phyloP scores from a whole-genome alignment of 1,284 basidiomycete species.

The Rhodotorula glutinis region DNA sequence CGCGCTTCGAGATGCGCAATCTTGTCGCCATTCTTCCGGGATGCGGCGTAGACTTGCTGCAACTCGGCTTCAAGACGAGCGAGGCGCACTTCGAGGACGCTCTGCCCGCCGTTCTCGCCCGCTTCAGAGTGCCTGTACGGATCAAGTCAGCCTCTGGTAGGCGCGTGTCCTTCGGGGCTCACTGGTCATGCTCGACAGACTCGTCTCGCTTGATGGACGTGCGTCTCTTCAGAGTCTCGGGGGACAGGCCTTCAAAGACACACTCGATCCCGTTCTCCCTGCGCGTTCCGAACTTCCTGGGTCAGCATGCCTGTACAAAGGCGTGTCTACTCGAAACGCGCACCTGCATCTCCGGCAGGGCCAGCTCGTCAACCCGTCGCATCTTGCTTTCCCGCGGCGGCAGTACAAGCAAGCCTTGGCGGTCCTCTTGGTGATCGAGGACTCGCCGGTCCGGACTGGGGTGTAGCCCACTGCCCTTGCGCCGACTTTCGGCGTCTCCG shows the following conservation, averaged over 20 bases:
- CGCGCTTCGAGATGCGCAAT: background rate
- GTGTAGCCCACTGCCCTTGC: constrained; percentile 1
- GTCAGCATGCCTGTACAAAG: too few relatives aligned
- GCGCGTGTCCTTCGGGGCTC: too few relatives aligned
- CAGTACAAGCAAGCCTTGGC: constrained; percentile 21
- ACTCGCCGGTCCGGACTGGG: background rate
- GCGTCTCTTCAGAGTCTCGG: constrained; percentile 14
- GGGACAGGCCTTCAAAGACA: constrained; percentile 27
- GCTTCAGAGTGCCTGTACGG: too few relatives aligned
- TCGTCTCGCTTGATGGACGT: background rate
- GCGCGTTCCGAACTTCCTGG: too few relatives aligned
- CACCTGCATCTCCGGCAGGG: constrained; percentile 29
- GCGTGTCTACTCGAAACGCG: background rate
- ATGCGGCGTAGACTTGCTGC: background rate
- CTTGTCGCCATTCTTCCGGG: background rate
- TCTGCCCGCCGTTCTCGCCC: too few relatives aligned
- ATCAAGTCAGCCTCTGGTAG: too few relatives aligned
- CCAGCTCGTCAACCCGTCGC: constrained; percentile 31
- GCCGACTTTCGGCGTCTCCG: background rate
- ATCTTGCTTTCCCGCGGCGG: constrained; percentile 22
- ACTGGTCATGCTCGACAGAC: too few relatives aligned
- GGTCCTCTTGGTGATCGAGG: background rate
- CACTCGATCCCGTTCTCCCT: constrained; percentile 32
- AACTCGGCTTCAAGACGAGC: constrained; percentile 6
- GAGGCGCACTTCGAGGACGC: constrained; percentile 6